These are phyloP conservation scores for Ophiosphaerella korrae DNA, from an alignment of 2,329 filamentous ascomycete genomes.

Conservation along the genomic window DNA sequence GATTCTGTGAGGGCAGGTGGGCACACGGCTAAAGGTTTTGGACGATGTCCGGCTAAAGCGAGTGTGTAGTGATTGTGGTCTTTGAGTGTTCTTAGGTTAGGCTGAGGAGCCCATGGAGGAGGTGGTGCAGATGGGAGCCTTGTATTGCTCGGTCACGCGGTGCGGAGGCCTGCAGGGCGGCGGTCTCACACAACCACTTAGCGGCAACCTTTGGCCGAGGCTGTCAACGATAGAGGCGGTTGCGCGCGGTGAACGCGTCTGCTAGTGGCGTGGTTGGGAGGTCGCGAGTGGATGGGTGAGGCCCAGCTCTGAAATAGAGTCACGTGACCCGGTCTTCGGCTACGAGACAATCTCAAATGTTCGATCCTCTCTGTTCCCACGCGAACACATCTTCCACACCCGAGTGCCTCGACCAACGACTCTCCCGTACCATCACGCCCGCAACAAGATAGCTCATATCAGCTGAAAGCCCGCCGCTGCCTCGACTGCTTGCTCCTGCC, in stretches of 20 bases:
- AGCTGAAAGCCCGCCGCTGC: slow-evolving; percentile 28
- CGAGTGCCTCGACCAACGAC: slow-evolving; percentile 2
- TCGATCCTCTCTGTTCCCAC: slow-evolving; percentile 22
- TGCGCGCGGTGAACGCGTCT: slow-evolving; percentile 2
- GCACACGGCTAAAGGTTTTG: too few relatives aligned
- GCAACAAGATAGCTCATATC: slow-evolving; percentile 17
- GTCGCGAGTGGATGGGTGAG: background rate
- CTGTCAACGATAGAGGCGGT: background rate
- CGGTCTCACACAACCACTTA: too few relatives aligned
- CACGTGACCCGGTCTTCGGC: slow-evolving; percentile 1
- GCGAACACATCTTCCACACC: slow-evolving; percentile 12
- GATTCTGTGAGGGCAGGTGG: too few relatives aligned
- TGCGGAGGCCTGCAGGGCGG: too few relatives aligned
- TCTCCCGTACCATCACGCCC: slow-evolving; percentile 8
- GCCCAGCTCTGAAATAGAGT: background rate
- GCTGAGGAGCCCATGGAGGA: too few relatives aligned
- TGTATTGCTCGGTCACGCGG: too few relatives aligned
- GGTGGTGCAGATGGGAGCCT: too few relatives aligned
- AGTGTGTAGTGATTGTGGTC: too few relatives aligned
- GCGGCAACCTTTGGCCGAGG: background rate
- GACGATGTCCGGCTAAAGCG: too few relatives aligned
- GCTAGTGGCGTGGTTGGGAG: background rate
- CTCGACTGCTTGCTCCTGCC: slow-evolving; percentile 28
- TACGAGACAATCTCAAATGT: slow-evolving; percentile 23
- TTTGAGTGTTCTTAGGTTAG: too few relatives aligned